These are phyloP conservation scores for Ceratocystis albifundus DNA, from an alignment of 2,329 filamentous ascomycete species.

Conservation along the genomic window DNA sequence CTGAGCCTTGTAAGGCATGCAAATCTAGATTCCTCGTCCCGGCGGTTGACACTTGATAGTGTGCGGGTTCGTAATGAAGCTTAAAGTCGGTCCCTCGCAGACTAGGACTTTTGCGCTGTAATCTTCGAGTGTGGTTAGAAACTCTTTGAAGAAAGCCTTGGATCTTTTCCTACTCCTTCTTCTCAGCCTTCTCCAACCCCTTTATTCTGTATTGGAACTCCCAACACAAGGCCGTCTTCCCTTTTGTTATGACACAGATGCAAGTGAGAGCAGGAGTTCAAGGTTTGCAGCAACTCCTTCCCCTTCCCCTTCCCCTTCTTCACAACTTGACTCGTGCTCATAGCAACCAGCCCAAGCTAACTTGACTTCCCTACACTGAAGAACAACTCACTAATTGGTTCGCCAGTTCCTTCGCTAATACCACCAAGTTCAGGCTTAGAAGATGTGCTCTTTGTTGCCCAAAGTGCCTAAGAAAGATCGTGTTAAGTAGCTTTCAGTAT, in stretches of 20 bases:
- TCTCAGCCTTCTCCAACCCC: background rate
- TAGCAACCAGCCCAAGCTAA: background rate
- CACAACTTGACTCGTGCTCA: background rate
- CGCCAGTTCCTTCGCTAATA: background rate
- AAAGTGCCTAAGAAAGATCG: background rate
- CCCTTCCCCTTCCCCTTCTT: background rate
- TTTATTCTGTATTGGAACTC: background rate
- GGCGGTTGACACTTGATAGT: conserved; percentile 3
- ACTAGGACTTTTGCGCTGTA: background rate
- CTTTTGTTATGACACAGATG: background rate
- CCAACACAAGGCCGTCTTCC: background rate
- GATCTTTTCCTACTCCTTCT: background rate
- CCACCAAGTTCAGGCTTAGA: background rate
- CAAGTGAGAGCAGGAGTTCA: background rate
- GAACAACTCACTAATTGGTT: no score
- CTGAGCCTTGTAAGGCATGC: conserved; percentile 8
- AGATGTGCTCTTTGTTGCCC: background rate
- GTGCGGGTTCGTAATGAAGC: background rate
- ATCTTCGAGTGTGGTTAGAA: background rate
- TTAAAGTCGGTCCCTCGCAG: conserved; percentile 2
- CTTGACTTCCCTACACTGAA: background rate
- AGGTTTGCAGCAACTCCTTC: background rate
- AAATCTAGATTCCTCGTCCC: conserved; percentile 3
- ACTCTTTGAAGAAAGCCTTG: background rate
- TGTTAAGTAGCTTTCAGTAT: background rate